These are phyloP conservation scores for Gleditsia sinensis DNA, from an alignment of 306 rosid species.

Conservation along the genomic window DNA sequence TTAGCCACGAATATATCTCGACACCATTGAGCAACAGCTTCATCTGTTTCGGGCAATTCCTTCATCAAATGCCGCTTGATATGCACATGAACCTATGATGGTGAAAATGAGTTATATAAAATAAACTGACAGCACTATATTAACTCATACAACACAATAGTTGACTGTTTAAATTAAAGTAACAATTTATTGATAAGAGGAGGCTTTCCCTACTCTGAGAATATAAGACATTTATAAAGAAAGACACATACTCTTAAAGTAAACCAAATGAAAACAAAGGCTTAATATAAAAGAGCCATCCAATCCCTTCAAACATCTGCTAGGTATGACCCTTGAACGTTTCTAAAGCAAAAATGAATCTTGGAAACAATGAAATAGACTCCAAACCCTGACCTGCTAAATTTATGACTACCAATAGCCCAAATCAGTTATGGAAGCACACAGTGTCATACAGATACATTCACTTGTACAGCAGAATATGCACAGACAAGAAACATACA, in stretches of 20 bases:
- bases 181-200: not conserved
- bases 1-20: conserved; percentile 80
- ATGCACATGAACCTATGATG: conserved; percentile 79
- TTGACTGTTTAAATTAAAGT: not conserved
- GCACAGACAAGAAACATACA: not conserved
- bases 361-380: not conserved
- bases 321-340: not conserved
- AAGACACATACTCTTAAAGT: not conserved
- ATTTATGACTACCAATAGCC: not conserved
- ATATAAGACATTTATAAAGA: not conserved
- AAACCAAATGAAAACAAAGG: conserved; percentile 6
- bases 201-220: not conserved
- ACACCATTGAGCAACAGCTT: conserved; percentile 95
- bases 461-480: no score
- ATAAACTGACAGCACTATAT: not conserved
- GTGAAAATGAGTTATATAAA: not conserved
- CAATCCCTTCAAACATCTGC: not conserved
- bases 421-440: not conserved
- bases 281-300: not conserved
- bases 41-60: conserved; percentile 84
- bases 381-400: not conserved
- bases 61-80: conserved; percentile 85
- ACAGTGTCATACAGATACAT: not conserved
- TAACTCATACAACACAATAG: not conserved
- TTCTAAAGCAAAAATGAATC: not conserved